Conservation (phyloP, 2,329 filamentous ascomycete species). For the Seiridium cupressi region DNA sequence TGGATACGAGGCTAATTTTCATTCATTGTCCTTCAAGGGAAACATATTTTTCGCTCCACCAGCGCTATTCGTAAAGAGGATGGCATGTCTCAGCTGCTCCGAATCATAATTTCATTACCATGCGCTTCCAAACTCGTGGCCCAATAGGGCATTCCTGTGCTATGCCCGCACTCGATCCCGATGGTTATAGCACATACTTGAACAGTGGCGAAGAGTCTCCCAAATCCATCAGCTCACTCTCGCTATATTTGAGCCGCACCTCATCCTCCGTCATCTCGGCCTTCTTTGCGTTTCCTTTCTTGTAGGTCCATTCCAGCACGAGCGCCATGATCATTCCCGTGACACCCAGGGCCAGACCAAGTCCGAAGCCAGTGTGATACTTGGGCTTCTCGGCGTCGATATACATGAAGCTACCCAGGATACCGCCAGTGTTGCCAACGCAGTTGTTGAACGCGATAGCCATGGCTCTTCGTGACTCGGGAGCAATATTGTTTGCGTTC, state of each 20-base stretch:
- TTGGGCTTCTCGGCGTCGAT: slow-evolving; percentile 29
- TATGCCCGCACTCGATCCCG: not conserved
- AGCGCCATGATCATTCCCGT: slow-evolving; percentile 26
- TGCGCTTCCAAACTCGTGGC: no score
- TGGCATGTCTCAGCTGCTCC: no score
- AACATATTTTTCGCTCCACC: no score
- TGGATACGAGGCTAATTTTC: no score
- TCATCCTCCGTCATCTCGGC: slow-evolving; percentile 8
- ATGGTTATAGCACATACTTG: slow-evolving; percentile 3
- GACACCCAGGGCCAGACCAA: slow-evolving; percentile 28
- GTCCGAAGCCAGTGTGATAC: slow-evolving; percentile 33
- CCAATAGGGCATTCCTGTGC: not conserved
- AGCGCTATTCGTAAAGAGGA: no score
- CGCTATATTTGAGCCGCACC: slow-evolving; percentile 3
- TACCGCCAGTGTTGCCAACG: slow-evolving; percentile 38
- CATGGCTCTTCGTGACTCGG: slow-evolving; percentile 31
- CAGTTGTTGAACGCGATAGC: slow-evolving; percentile 36
- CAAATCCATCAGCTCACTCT: slow-evolving; percentile 13
- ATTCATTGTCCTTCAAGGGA: no score
- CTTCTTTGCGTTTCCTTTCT: slow-evolving; percentile 9
- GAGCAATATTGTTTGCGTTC: slow-evolving; percentile 66
- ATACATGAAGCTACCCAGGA: slow-evolving; percentile 38
- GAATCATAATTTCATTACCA: no score
- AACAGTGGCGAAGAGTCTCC: slow-evolving; percentile 14
- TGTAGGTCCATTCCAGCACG: slow-evolving; percentile 23